Evolutionary conservation across 306 rosid genomes (phyloP), one percentile per base, ranked within the genome.

Genomic region (Macrotyloma uniflorum): DNA sequence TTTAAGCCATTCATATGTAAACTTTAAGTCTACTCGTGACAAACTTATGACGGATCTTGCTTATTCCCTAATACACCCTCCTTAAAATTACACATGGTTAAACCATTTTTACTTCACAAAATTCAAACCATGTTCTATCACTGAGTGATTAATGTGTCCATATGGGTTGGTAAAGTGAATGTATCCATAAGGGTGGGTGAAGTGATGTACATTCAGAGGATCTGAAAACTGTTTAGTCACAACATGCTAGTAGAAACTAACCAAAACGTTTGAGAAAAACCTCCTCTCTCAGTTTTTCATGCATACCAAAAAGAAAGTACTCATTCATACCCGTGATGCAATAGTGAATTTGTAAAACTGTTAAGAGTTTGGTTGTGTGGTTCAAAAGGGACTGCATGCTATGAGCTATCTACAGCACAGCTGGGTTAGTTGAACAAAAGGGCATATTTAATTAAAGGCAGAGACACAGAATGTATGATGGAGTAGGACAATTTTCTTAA

Each of bases 321-420:
- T n/a, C 6, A 4, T 9, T 28, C 24, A 63, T 70, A 46, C 85
- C 86, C 86, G 89, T 85, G 89, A 85, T 49, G 53, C 74, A 65
- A 75, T 40, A 70, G 79, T 64, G 40, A 50, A 63, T 19, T 24
- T 58, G 33, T 72, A 77, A n/a, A n/a, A 67, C 65, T 14, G 46
- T 33, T 32, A 72, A 67, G 4, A 50, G 36, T 64, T 42, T 20
- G 6, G 6, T 40, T 76, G 6, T 57, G 74, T 66, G 33, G 47
- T 32, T 73, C 30, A 24, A 20, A 64, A 50, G 50, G 16, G 6
- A 3, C 6, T 45, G 82, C 28, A 19, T 28, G 35, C 58, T 38
- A 38, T 38, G 43, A 38, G 43, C 43, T 63, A 38, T 72, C 76
- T 51, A 72, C 66, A 47, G 19, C 30, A 78, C 73, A 71, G 53